A percentile compares a stretch with the other conserved stretches of the same genome.
phyloP scores from a whole-genome alignment of 2,329 filamentous ascomycete genomes.

The Colletotrichum brevisporum region DNA sequence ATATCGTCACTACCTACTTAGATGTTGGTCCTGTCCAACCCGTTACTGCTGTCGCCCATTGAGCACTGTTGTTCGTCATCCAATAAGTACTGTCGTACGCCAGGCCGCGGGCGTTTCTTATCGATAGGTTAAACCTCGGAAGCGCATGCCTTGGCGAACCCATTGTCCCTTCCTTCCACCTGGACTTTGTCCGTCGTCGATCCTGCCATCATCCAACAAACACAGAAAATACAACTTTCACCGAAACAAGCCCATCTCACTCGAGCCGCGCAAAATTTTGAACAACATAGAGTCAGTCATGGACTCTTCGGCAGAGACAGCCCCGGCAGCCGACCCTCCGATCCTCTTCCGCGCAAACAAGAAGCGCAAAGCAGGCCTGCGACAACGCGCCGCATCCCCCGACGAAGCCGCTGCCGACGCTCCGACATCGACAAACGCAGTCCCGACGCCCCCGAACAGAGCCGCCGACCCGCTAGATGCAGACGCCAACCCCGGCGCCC shows the following conservation, averaged over 20 bases:
- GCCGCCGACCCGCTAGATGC: slow-evolving; percentile 13
- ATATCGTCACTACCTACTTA: no score
- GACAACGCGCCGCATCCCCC: slow-evolving; percentile 59
- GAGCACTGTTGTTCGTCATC: slow-evolving; percentile 9
- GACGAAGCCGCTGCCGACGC: slow-evolving; percentile 43
- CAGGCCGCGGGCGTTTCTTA: slow-evolving; percentile 2
- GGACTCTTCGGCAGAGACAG: slow-evolving; percentile 44
- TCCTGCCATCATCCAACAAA: neutral
- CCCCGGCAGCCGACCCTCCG: slow-evolving; percentile 28
- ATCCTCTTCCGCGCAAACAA: slow-evolving; percentile 70
- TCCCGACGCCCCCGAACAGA: neutral
- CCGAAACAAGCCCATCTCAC: no score
- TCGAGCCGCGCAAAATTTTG: neutral
- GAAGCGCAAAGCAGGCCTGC: slow-evolving; percentile 70
- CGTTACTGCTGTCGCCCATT: neutral
- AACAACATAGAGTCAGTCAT: slow-evolving; percentile 33
- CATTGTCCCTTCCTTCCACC: neutral
- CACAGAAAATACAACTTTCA: no score
- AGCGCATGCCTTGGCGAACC: neutral
- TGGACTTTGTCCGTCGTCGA: neutral
- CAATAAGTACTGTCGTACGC: no score
- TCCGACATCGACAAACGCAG: neutral
- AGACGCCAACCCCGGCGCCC: slow-evolving; percentile 19
- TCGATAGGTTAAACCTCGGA: slow-evolving; percentile 28
- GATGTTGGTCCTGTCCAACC: no score